Evolutionary conservation across 1,139 yeast species (phyloP), one percentile per base, ranked within the genome.

Genomic region (Lipomyces yarrowii): DNA sequence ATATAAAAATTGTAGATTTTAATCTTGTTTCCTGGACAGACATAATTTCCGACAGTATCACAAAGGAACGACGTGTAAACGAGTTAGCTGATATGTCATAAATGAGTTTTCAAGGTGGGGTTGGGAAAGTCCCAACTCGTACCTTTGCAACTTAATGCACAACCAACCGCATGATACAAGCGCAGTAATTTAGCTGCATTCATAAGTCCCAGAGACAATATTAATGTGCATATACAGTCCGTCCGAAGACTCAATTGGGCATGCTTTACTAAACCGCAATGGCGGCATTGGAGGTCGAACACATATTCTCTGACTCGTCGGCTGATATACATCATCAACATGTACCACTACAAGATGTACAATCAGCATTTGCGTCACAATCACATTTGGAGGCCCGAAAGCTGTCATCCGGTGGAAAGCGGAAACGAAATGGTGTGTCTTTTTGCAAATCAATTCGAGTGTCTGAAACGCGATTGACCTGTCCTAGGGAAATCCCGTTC

Each of bases 1-100:
- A 58, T 55, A 66, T 63, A 23, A 61, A 60, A 21, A 66, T 51
- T 3, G 69, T 66, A 30, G 69, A 56, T 42, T 59, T 60, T 18
- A 59, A 37, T 37, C 63, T 42, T 11, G 58, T 26, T 23, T 65
- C 67, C 32, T 58, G 37, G n/a, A 57, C 56, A n/a, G 64, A 46
- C 55, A 52, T 26, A 26, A 26, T 52, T 23, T 42, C 48, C 7
- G 48, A 42, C 21, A 21, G 46, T 55, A 35, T 37, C 26, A 37
- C 48, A 39, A 13, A 13, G 33, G 15, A 23, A 5, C 3, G 48
- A 18, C n/a, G 21, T 21, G n/a, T 21, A 15, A 42, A 3, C 21
- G 48, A 8, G 48, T 15, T 42, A 18, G 21, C 8, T n/a, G 23
- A 15, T 42, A 18, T 42, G 48, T 42, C 18, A 42, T 42, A 42